Conservation (phyloP, 169 alveolate species). For the Eimeria sp. region DNA sequence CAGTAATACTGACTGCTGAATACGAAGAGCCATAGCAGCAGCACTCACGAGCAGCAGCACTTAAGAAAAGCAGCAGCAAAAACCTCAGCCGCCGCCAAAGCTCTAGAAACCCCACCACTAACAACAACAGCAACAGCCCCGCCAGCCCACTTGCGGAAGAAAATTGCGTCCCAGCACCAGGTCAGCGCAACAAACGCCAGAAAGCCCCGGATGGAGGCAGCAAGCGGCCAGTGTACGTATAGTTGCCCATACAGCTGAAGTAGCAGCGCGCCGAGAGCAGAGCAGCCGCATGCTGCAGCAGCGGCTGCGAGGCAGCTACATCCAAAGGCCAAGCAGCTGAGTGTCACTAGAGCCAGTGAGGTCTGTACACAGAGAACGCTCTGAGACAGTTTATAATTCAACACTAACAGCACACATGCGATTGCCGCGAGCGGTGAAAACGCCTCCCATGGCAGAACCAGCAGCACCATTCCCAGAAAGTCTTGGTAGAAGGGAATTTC, state of each 20-base stretch:
- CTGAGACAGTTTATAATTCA: not conserved
- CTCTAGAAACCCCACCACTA: not conserved
- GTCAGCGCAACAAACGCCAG: conserved; percentile 26
- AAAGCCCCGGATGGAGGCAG: conserved; percentile 20
- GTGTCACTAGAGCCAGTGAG: not conserved
- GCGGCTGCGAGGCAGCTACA: conserved; percentile 61
- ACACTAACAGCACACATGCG: not conserved
- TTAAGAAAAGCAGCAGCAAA: not conserved
- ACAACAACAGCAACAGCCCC: not conserved
- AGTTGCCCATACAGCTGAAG: conserved; percentile 40
- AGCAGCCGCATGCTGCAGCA: conserved; percentile 23
- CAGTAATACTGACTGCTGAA: not conserved
- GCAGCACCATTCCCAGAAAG: not conserved
- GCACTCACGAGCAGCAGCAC: not conserved
- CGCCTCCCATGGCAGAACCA: conserved; percentile 24
- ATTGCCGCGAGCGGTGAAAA: not conserved
- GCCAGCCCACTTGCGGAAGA: conserved; percentile 13
- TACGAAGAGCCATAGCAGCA: not conserved
- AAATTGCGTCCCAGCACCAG: conserved; percentile 26
- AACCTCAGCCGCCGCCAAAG: not conserved
- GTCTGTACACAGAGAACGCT: conserved; percentile 31
- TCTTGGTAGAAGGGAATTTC: conserved; percentile 43
- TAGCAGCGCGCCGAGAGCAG: conserved; percentile 25
- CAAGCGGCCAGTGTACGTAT: conserved; percentile 47
- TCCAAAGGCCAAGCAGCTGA: conserved; percentile 25